Conservation (phyloP, 495 filamentous ascomycete species). For the Penicillium psychrofluorescens region DNA sequence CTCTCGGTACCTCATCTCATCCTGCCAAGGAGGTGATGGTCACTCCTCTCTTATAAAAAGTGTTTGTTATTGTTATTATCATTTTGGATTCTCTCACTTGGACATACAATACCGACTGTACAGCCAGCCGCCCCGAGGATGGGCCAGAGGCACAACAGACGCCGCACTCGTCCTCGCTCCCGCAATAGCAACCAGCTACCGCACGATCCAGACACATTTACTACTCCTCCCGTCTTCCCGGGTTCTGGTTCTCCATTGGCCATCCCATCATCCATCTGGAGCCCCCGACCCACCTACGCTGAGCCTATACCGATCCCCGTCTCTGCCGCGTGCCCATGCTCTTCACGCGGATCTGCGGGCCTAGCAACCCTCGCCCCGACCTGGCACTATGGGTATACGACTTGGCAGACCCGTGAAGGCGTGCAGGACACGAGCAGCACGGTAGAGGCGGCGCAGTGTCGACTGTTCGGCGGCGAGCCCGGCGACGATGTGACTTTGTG, state of each 20-base stretch:
- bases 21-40: slow-evolving; percentile 40
- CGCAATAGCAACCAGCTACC: slow-evolving; percentile 5
- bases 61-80: not conserved
- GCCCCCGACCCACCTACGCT: slow-evolving; percentile 2
- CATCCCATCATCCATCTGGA: slow-evolving; percentile 2
- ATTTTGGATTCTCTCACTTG: not conserved
- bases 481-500: slow-evolving; percentile 40
- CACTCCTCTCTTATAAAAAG: slow-evolving; percentile 23
- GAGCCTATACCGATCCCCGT: slow-evolving; percentile 1
- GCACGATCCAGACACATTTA: slow-evolving; percentile 1
- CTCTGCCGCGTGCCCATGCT: slow-evolving; percentile 1
- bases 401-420: slow-evolving; percentile 30
- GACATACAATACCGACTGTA: too few relatives aligned
- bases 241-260: slow-evolving; percentile 2
- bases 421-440: slow-evolving; percentile 11
- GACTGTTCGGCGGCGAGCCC: slow-evolving; percentile 40
- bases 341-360: slow-evolving; percentile 11
- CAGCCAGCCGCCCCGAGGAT: slow-evolving; percentile 15
- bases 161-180: slow-evolving; percentile 38
- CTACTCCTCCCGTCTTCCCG: not conserved
- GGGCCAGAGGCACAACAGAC: slow-evolving; percentile 44
- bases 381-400: slow-evolving; percentile 36
- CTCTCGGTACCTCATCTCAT: slow-evolving; percentile 33
- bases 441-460: slow-evolving; percentile 32
- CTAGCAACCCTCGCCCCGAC: slow-evolving; percentile 26